These are phyloP conservation scores for Blastobotrys capitulatus DNA, from an alignment of 1,139 yeast genomes.

Conservation along the genomic window DNA sequence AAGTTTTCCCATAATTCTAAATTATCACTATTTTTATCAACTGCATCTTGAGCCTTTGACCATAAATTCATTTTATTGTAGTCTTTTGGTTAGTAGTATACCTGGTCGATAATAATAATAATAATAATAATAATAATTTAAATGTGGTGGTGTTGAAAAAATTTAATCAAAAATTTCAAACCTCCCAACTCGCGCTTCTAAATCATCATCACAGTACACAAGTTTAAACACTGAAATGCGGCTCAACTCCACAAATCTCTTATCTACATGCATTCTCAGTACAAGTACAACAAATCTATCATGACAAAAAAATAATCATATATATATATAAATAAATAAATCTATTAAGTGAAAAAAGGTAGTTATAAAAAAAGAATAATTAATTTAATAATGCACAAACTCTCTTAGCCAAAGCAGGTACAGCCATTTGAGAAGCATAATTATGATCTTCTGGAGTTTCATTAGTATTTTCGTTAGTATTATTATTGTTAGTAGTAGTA, in stretches of 20 bases:
- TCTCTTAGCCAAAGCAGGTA: conserved; percentile 33
- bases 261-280: too few relatives aligned
- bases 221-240: too few relatives aligned
- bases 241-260: too few relatives aligned
- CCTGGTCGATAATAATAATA: too few relatives aligned
- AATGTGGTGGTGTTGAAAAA: neutral
- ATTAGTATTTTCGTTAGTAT: conserved; percentile 15
- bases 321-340: neutral
- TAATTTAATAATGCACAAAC: conserved; percentile 26
- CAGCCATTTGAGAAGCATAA: conserved; percentile 33
- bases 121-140: too few relatives aligned
- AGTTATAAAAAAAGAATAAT: neutral
- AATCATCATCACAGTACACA: too few relatives aligned
- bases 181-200: too few relatives aligned
- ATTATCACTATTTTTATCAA: conserved; percentile 34
- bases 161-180: neutral
- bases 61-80: neutral
- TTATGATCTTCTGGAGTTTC: conserved; percentile 17
- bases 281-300: too few relatives aligned
- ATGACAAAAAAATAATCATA: too few relatives aligned
- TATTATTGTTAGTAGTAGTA: neutral
- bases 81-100: neutral
- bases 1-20: conserved; percentile 46
- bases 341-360: neutral
- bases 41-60: conserved; percentile 19